Evolutionary conservation across 345 rosid genomes (phyloP).

Genomic region (Dipteronia dyeriana): DNA sequence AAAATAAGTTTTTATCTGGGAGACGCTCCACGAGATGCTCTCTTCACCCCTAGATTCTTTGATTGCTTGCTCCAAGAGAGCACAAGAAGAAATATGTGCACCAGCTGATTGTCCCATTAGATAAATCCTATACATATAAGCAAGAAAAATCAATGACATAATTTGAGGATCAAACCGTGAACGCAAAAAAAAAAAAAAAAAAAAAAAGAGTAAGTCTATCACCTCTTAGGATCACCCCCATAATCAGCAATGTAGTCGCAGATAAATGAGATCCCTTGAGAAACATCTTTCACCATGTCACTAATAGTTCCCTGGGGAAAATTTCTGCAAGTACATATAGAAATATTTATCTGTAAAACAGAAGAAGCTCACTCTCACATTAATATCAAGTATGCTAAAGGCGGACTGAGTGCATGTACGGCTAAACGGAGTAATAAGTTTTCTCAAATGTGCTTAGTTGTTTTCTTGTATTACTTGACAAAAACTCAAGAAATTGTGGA

Average conservation of each 20-base stretch:
- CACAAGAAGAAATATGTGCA: slow-evolving; percentile 93
- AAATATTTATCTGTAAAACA: background rate
- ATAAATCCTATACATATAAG: slow-evolving; percentile 60
- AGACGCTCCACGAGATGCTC: slow-evolving; percentile 68
- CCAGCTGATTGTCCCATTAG: slow-evolving; percentile 99
- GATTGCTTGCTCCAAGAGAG: slow-evolving; percentile 85
- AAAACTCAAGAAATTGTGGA: background rate
- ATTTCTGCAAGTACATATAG: slow-evolving; percentile 55
- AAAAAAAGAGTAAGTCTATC: slow-evolving; percentile 17
- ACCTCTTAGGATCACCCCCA: slow-evolving; percentile 97
- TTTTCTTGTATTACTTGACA: background rate
- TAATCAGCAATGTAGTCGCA: slow-evolving; percentile 68
- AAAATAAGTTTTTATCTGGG: slow-evolving; percentile 80
- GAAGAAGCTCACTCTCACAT: background rate
- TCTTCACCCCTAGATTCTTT: slow-evolving; percentile 68
- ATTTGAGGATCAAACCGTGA: slow-evolving; percentile 14
- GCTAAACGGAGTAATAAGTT: background rate
- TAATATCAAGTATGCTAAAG: background rate
- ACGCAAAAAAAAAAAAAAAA: background rate
- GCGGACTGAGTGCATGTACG: background rate
- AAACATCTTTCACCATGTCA: slow-evolving; percentile 80
- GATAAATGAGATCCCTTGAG: slow-evolving; percentile 85
- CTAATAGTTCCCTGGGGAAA: slow-evolving; percentile 96
- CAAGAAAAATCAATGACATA: slow-evolving; percentile 21
- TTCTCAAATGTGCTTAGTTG: background rate